Percentiles rank a stretch among this genome's conserved stretches.
Evolutionary conservation across 164 flowering plant species (phyloP).

Genomic region (Liriodendron chinense): DNA sequence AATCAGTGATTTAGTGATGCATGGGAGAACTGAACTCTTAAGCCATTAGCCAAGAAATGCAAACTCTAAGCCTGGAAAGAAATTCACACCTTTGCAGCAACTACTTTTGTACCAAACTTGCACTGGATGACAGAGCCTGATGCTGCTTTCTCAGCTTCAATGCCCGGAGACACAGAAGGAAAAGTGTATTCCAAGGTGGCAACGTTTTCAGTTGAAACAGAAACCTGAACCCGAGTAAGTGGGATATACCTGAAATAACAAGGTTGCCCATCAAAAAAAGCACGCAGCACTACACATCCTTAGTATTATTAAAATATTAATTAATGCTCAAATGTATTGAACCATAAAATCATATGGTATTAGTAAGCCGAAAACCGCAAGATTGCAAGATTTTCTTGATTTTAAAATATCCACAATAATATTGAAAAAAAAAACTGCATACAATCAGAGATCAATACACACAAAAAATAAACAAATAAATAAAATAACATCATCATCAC

Average conservation of each 20-base stretch:
- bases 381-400: not conserved
- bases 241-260: conserved; percentile 69
- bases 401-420: not conserved
- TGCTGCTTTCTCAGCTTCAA: conserved; percentile 43
- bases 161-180: conserved; percentile 53
- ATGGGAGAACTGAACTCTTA: not conserved
- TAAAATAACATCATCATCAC: no score
- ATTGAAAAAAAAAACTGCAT: not conserved
- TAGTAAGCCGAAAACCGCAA: not conserved
- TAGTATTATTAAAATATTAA: not conserved
- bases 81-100: conserved; percentile 72
- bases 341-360: not conserved
- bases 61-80: not conserved
- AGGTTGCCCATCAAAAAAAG: not conserved
- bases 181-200: conserved; percentile 29
- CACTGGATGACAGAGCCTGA: conserved; percentile 53
- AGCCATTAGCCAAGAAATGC: not conserved
- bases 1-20: not conserved
- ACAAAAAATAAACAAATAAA: no score
- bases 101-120: conserved; percentile 62
- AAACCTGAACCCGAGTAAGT: conserved; percentile 42
- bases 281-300: no score
- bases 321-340: not conserved
- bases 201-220: conserved; percentile 26
- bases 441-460: no score